Evolutionary conservation across 2,329 filamentous ascomycete species (phyloP), one percentile per base, ranked within the genome.

Genomic region (Chrysoporthe puriensis): DNA sequence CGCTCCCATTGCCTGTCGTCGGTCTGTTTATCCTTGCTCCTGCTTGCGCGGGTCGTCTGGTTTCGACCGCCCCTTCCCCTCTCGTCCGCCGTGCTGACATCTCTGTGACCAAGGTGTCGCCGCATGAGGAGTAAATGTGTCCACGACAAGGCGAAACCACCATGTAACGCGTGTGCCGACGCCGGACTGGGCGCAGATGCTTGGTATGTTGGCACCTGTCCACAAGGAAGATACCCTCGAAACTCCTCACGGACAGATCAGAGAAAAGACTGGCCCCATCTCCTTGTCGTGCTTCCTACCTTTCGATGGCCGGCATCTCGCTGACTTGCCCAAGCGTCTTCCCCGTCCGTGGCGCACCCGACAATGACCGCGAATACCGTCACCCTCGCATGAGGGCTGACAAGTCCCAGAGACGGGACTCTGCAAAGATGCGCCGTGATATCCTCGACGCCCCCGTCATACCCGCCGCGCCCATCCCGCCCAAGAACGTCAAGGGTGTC

Each of bases 71-170:
- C 42, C 44, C 54, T 21, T 13, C 14, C 64, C 36, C 48, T 61
- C 66, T 46, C 69, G 52, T 46, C 26, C 32, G n/a, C 36, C 58
- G 21, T 64, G 40, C 65, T 63, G 64, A 69, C 56, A 11, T 62
- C 36, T 50, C 60, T 54, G 26, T 46, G 58, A 64, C 48, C 43
- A 66, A 85, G 84, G 78, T 87, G 85, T 70, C 84, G 85, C 44
- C 83, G 84, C 44, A 83, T 86, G 79, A 82, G 85, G 69, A 86
- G 83, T 74, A 87, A 86, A 76, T 87, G 85, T 71, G 73, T 84
- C 21, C 84, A 86, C 71, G 82, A 85, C 9, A 83, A 80, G 62
- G 79, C 77, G 4, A 75, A 76, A 32, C 77, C 84, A 36, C 84
- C 84, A 18, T 88, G 86, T 70, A 82, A 84, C 66, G 78, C 83